phyloP scores from a whole-genome alignment of 495 filamentous ascomycete genomes.

The Tuber umbilicatum region DNA sequence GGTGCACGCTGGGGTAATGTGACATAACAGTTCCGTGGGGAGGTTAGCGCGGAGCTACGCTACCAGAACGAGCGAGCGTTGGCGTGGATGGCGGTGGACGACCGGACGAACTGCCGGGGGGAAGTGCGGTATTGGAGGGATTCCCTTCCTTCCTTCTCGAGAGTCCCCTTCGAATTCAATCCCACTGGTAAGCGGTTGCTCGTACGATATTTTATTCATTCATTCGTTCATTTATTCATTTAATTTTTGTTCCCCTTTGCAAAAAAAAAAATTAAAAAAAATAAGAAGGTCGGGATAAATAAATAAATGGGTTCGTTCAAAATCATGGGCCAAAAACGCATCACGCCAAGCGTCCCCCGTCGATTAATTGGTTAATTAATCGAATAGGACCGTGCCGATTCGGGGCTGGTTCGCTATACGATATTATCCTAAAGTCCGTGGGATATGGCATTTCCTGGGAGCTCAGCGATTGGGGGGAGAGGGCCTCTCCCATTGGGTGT shows the following conservation, averaged over 20 bases:
- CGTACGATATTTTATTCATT: constrained; percentile 7
- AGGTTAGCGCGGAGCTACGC: background rate
- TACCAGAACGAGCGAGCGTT: background rate
- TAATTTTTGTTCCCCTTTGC: background rate
- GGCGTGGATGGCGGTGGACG: background rate
- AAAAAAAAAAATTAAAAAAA: background rate
- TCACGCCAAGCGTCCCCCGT: background rate
- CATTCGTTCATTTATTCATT: no score
- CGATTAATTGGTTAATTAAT: background rate
- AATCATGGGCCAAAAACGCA: background rate
- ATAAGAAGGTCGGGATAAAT: background rate
- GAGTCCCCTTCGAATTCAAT: constrained; percentile 1
- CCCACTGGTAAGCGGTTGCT: background rate
- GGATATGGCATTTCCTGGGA: background rate
- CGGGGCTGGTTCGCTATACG: background rate
- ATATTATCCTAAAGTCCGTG: background rate
- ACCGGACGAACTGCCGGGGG: background rate
- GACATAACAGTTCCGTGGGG: background rate
- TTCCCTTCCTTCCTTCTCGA: background rate
- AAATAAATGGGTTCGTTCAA: no score
- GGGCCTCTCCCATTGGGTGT: background rate
- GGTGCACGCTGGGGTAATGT: background rate
- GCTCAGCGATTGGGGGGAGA: background rate
- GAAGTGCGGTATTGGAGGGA: background rate
- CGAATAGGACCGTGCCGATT: background rate